phyloP scores from a whole-genome alignment of 805 yeast species.

The Wickerhamomyces kurtzmanii region DNA sequence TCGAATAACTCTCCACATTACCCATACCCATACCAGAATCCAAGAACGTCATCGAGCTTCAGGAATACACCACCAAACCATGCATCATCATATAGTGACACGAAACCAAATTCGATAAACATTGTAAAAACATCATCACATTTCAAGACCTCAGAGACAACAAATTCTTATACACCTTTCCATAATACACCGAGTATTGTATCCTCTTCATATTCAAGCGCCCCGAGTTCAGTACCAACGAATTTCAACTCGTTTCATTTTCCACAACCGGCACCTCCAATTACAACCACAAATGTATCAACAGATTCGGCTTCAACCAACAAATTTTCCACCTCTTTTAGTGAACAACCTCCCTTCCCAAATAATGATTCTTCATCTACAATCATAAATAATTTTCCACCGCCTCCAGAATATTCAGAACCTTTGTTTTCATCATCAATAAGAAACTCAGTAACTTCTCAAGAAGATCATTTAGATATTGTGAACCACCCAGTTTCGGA shows the following conservation, averaged over 20 bases:
- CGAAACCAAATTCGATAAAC: constrained; percentile 11
- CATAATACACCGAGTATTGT: constrained; percentile 41
- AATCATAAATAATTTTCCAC: constrained; percentile 1
- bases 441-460: neutral
- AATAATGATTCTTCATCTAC: neutral
- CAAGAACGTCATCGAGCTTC: constrained; percentile 3
- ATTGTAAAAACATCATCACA: constrained; percentile 17
- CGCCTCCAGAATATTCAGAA: constrained; percentile 5
- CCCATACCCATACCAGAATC: constrained; percentile 1
- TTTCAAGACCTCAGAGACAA: constrained; percentile 13
- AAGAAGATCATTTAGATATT: constrained; percentile 32
- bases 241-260: constrained; percentile 6
- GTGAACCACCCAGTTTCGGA: constrained; percentile 78
- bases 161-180: constrained; percentile 21
- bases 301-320: constrained; percentile 28
- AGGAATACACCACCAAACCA: constrained; percentile 16
- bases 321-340: neutral
- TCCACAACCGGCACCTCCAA: constrained; percentile 32
- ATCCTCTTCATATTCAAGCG: constrained; percentile 32
- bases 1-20: constrained; percentile 3
- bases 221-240: constrained; percentile 16
- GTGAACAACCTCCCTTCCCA: neutral
- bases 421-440: constrained; percentile 5
- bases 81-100: constrained; percentile 14
- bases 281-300: constrained; percentile 46